Evolutionary conservation across 176 grass and related monocot genomes (phyloP).

Genomic region (Bothriochloa decipiens): DNA sequence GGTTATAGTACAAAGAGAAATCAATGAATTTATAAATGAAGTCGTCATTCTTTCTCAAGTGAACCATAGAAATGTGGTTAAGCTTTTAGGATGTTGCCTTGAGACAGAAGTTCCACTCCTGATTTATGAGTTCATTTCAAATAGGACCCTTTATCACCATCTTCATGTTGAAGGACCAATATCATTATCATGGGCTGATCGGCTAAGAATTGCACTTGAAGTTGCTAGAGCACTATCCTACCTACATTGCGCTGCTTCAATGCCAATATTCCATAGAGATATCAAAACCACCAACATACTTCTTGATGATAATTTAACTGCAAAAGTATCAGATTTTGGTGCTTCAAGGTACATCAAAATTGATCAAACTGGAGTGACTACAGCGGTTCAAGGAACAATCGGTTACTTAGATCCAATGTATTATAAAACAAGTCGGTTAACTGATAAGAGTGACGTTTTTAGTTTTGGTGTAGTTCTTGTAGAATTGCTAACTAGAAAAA

Average conservation of each 20-base stretch:
- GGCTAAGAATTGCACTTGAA: neutral
- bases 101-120: neutral
- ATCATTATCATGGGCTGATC: neutral
- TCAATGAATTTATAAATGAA: slow-evolving; percentile 4
- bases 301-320: neutral
- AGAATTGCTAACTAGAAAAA: neutral
- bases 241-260: neutral
- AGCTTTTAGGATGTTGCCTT: neutral
- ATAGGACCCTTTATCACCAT: neutral
- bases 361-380: neutral
- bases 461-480: neutral
- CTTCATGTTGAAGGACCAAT: neutral
- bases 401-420: slow-evolving; percentile 11
- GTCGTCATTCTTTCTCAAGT: neutral
- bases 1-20: slow-evolving; percentile 10
- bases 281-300: neutral
- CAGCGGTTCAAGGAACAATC: neutral
- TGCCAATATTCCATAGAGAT: neutral
- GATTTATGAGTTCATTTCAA: neutral
- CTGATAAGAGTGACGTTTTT: neutral
- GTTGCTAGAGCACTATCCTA: neutral
- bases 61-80: neutral
- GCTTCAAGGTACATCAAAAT: neutral
- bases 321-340: neutral
- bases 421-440: neutral